These are phyloP conservation scores for Trichoderma erinaceum DNA, from an alignment of 495 filamentous ascomycete species.

Conservation along the genomic window DNA sequence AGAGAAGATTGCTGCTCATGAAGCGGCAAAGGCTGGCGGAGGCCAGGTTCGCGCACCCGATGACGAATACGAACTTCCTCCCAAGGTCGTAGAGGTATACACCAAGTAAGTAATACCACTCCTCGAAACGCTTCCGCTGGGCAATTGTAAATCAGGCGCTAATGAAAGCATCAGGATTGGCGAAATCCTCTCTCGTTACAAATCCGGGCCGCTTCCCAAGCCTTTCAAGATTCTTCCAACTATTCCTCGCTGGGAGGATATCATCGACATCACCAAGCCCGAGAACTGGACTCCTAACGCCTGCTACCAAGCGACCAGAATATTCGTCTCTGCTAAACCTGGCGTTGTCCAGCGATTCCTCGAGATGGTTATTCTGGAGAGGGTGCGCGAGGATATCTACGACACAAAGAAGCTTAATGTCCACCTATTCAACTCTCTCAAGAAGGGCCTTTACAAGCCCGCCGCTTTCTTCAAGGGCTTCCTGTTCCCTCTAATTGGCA, in stretches of 20 bases:
- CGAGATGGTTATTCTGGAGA: slow-evolving; percentile 72
- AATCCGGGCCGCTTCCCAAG: slow-evolving; percentile 90
- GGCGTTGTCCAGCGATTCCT: slow-evolving; percentile 72
- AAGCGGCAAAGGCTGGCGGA: slow-evolving; percentile 53
- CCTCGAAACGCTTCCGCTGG: background rate
- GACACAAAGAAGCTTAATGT: slow-evolving; percentile 91
- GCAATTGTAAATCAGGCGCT: slow-evolving; percentile 6
- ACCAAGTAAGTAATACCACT: slow-evolving; percentile 56
- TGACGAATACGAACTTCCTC: slow-evolving; percentile 78
- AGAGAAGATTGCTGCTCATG: slow-evolving; percentile 87
- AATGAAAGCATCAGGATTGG: slow-evolving; percentile 55
- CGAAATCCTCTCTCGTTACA: slow-evolving; percentile 83
- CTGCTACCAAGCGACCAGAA: slow-evolving; percentile 75
- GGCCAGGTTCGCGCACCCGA: slow-evolving; percentile 37
- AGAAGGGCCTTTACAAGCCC: slow-evolving; percentile 91
- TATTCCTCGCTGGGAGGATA: slow-evolving; percentile 82
- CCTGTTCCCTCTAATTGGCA: slow-evolving; percentile 77
- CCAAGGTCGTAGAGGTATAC: slow-evolving; percentile 90
- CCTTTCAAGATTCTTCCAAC: slow-evolving; percentile 95
- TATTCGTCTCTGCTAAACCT: slow-evolving; percentile 81
- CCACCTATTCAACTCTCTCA: slow-evolving; percentile 86
- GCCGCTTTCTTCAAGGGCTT: slow-evolving; percentile 96
- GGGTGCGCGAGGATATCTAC: slow-evolving; percentile 70
- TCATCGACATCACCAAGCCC: slow-evolving; percentile 73
- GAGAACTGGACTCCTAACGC: slow-evolving; percentile 85